Percentiles rank a stretch among this genome's conserved stretches.
phyloP scores from a whole-genome alignment of 352 stramenopile species.

The Phytophthora fragariaefolia region DNA sequence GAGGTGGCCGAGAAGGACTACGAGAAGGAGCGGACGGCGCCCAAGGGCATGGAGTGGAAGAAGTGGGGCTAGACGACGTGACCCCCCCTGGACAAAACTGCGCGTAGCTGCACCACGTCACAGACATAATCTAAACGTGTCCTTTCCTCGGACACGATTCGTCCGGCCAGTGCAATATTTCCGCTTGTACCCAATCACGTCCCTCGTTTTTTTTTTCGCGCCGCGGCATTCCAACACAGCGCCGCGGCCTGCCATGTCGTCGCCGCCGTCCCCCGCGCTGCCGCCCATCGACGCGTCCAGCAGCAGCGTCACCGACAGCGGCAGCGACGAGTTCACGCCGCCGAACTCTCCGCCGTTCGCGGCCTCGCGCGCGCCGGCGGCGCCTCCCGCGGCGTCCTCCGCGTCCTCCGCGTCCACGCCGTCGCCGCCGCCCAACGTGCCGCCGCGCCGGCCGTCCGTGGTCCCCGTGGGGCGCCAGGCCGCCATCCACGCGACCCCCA shows the following conservation, averaged over 20 bases:
- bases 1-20: constrained; percentile 92
- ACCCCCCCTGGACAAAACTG: not conserved
- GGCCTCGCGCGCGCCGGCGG: constrained; percentile 15
- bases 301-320: constrained; percentile 43
- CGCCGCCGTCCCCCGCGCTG: constrained; percentile 4
- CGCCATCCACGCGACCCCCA: constrained; percentile 49
- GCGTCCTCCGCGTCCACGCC: constrained; percentile 31
- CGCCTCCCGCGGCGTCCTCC: constrained; percentile 17
- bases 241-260: constrained; percentile 20
- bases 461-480: constrained; percentile 47
- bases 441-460: constrained; percentile 34
- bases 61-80: constrained; percentile 83
- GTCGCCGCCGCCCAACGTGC: constrained; percentile 37
- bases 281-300: constrained; percentile 37
- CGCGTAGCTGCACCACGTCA: not conserved
- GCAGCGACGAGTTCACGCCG: constrained; percentile 35
- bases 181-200: not conserved
- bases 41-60: constrained; percentile 93
- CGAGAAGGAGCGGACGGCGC: constrained; percentile 85
- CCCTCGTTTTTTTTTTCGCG: not conserved
- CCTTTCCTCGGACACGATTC: constrained; percentile 1
- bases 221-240: no score
- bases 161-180: not conserved
- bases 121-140: not conserved
- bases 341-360: constrained; percentile 35